Evolutionary conservation across 2,329 filamentous ascomycete genomes (phyloP), one percentile per base, ranked within the genome.

Genomic region (Tolypocladium ophioglossoides): DNA sequence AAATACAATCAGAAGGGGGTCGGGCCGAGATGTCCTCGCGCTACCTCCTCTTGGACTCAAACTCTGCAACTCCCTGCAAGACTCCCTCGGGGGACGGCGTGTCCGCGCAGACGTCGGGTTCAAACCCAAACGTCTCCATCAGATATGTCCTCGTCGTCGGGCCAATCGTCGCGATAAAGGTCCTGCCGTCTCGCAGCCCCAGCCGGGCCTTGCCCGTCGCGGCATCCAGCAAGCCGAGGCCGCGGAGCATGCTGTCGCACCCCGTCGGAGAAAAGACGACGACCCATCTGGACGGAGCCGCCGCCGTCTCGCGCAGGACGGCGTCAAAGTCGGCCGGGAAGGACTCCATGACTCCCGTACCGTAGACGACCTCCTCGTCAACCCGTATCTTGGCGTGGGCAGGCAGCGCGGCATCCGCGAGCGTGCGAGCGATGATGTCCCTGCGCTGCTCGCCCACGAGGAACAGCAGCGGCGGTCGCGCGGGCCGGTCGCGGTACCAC

Each of bases 401-500:
- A 0, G 78, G 68, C 10, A 91, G 70, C 0, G 66, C 62, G 0
- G 73, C 65, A 40, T 80, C 78, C 75, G 84, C 87, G 39, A 97
- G 73, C 1, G 82, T 89, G 62, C 81, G 88, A 1, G 94, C 91
- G 58, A 99, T 96, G 59, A 96, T 83, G 67, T 97, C 94, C 47
- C 94, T 77, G 53, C 91, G 81, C 66, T 91, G 88, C 66, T 96
- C 92, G 22, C 94, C 94, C 0, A 95, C 91, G 16, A 95, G 79
- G 68, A 97, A 99, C 1, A 97, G 73, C 6, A 97, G 68, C 0
- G 86, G 79, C 0, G 82, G 83, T 62, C 83, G 82, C 16, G 60
- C 62, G 12, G 66, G 50, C 51, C 69, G 65, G 39, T 67, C 67
- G 38, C 64, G 58, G 59, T 82, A 78, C 74, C 76, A 78, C 51